Percentiles rank a stretch among this genome's conserved stretches.
Evolutionary conservation across 331 rosid genomes (phyloP).

Genomic region (Spiraea crenata): DNA sequence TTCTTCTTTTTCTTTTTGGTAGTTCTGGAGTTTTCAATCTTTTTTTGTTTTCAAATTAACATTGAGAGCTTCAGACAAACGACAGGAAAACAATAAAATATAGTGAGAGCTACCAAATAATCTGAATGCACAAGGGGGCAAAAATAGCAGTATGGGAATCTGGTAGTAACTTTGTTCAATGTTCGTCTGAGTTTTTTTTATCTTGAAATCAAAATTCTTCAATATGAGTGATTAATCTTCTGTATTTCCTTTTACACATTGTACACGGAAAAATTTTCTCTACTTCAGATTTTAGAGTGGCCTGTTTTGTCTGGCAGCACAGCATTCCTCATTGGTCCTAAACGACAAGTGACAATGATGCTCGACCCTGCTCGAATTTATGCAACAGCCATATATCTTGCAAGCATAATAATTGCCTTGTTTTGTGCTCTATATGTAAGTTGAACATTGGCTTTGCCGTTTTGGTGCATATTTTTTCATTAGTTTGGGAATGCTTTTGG

Average conservation of each 20-base stretch:
- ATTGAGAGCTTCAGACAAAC: not conserved
- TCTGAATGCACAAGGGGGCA: not conserved
- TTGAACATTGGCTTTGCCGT: conserved; percentile 2
- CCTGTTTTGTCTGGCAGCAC: conserved; percentile 73
- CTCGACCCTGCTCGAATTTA: conserved; percentile 96
- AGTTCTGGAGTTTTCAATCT: not conserved
- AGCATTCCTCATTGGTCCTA: conserved; percentile 93
- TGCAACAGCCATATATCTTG: conserved; percentile 87
- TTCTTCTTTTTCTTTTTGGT: not conserved
- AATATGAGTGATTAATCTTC: not conserved
- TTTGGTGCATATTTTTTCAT: no score
- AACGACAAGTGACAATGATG: conserved; percentile 91
- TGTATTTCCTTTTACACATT: not conserved
- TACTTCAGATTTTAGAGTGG: conserved; percentile 34
- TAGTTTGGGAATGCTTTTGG: no score
- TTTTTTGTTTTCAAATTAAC: conserved; percentile 10
- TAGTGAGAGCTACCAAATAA: not conserved
- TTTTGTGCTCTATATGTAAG: conserved; percentile 92
- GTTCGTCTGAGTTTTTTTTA: no score
- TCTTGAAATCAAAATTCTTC: no score
- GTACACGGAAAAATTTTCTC: conserved; percentile 5
- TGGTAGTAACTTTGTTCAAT: not conserved
- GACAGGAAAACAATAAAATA: not conserved
- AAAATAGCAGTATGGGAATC: not conserved
- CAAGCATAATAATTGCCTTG: conserved; percentile 77